Percentiles rank a stretch among this genome's conserved stretches.
Evolutionary conservation across 2,329 filamentous ascomycete species (phyloP).

Genomic region (Cladosporium sp.): DNA sequence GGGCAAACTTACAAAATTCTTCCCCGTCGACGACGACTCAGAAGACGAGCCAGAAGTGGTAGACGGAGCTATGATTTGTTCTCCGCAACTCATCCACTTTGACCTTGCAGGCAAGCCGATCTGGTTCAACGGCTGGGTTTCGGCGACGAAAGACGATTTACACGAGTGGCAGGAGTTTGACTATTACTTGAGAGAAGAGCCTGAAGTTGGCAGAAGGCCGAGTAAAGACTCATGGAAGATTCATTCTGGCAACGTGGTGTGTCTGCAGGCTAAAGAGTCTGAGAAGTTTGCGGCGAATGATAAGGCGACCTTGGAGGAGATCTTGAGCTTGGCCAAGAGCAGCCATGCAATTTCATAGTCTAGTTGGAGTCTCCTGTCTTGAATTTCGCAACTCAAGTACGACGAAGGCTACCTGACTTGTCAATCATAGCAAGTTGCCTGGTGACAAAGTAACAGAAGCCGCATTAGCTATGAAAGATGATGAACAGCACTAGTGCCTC

Average conservation of each 20-base stretch:
- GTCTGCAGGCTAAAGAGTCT: conserved; percentile 28
- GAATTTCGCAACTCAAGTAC: too few relatives aligned
- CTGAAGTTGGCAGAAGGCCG: conserved; percentile 17
- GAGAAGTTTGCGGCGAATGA: conserved; percentile 26
- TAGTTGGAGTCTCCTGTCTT: too few relatives aligned
- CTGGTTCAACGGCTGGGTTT: conserved; percentile 47
- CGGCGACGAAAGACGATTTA: conserved; percentile 41
- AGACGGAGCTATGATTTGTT: conserved; percentile 36
- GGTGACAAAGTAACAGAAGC: too few relatives aligned
- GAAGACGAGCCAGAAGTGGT: neutral
- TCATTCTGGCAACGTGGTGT: conserved; percentile 35
- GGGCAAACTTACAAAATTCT: conserved; percentile 25
- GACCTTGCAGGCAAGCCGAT: conserved; percentile 39
- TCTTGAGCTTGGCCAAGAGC: conserved; percentile 24
- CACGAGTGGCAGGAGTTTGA: conserved; percentile 35
- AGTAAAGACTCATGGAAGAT: conserved; percentile 30
- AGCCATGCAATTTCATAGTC: too few relatives aligned
- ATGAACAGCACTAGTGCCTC: too few relatives aligned
- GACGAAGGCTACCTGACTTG: too few relatives aligned
- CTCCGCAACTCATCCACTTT: conserved; percentile 41
- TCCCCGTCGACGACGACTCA: conserved; percentile 9
- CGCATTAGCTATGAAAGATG: too few relatives aligned
- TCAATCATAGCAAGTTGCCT: too few relatives aligned
- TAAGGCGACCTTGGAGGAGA: conserved; percentile 26
- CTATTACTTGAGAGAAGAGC: conserved; percentile 31